Evolutionary conservation across 441 rosid genomes (phyloP).

Genomic region (Populus hybrid): DNA sequence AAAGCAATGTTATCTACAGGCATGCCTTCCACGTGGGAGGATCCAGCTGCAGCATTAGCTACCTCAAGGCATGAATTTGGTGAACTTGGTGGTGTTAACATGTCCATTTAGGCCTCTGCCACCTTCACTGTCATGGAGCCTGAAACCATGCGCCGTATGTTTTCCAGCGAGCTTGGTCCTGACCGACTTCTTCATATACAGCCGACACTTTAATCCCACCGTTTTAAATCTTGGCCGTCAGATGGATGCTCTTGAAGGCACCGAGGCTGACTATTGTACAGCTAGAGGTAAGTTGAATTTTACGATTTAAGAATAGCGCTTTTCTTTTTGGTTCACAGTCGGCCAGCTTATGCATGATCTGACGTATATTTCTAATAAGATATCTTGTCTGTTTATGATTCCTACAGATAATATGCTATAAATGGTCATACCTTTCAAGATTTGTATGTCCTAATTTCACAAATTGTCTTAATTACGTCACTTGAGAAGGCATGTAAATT

Average conservation of each 20-base stretch:
- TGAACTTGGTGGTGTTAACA: conserved; percentile 88
- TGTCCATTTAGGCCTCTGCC: conserved; percentile 90
- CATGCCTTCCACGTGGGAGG: conserved; percentile 29
- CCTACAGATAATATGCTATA: too few species aligned
- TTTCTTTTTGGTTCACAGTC: too few species aligned
- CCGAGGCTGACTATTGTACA: conserved; percentile 87
- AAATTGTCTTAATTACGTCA: too few species aligned
- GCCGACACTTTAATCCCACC: conserved; percentile 42
- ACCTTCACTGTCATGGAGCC: conserved; percentile 94
- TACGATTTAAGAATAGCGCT: too few species aligned
- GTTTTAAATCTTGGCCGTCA: conserved; percentile 75
- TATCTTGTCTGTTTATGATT: too few species aligned
- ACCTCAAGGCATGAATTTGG: conserved; percentile 76
- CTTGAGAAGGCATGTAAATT: too few species aligned
- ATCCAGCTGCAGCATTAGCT: conserved; percentile 72
- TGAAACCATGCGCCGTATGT: conserved; percentile 76
- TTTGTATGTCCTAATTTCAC: too few species aligned
- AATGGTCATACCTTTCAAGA: too few species aligned
- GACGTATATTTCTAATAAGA: too few species aligned
- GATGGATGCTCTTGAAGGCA: conserved; percentile 87
- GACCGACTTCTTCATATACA: conserved; percentile 69
- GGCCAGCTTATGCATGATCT: too few species aligned
- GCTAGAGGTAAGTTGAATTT: conserved; percentile 50
- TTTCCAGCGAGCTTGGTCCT: conserved; percentile 78
- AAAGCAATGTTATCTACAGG: conserved; percentile 21